Evolutionary conservation across 306 rosid species (phyloP), one percentile per base, ranked within the genome.

Genomic region (Citrullus colocynthis): DNA sequence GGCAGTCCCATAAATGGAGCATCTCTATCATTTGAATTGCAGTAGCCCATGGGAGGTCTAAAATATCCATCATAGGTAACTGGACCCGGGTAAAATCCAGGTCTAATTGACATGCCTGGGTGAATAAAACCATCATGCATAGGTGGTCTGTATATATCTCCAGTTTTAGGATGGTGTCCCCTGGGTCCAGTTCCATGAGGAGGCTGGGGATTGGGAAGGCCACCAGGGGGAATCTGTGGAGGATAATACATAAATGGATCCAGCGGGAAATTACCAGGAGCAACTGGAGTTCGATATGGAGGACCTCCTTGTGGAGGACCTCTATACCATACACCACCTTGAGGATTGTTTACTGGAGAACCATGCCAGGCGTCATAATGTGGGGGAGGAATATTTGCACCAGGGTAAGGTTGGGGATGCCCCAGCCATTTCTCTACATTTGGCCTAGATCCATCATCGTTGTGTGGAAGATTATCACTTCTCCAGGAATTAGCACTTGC

Each of bases 311-410:
- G 93, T 51, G 80, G 78, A 67, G 96, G 99, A 78, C 97, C 96
- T 83, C 98, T 84, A 79, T 87, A 95, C 97, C 97, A 95, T 78
- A 88, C 89, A 75, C 96, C 91, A 51, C 90, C 90, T 84, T 91
- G 99, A 63, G 96, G 97, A 78, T 82, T 88, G 81, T 86, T 90
- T 49, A 87, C 86, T 30, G 93, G 91, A 78, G 87, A 82, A 78
- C 92, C 95, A 81, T 80, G 91, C 99, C 99, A 92, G 71, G 87
- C 86, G 63, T 92, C 97, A 85, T 79, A 92, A 83, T 88, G 96
- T 64, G 84, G 97, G 66, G 93, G 88, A 79, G 90, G 87, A 72
- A 85, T 79, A 80, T 83, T 85, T 74, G 91, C 49, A 85, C 85
- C 86, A 80, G 97, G 91, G 84, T 85, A 90, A 81, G 88, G 86